Conservation (phyloP, 306 rosid genomes). For the Senna siamea region DNA sequence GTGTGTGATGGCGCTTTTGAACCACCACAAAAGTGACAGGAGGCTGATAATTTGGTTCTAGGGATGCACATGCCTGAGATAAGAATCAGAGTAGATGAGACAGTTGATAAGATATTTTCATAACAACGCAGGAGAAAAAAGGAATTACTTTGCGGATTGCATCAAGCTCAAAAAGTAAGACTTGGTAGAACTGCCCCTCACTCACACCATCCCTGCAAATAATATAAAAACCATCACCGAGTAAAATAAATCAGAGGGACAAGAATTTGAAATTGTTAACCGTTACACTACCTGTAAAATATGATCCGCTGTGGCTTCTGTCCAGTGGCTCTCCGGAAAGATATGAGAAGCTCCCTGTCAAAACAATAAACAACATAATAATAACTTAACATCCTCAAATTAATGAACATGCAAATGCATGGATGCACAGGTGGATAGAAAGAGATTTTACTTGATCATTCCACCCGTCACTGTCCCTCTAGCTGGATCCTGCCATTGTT, state of each 20-base stretch:
- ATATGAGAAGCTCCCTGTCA: constrained; percentile 87
- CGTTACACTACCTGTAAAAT: constrained; percentile 67
- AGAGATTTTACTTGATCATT: constrained; percentile 83
- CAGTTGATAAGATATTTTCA: too few relatives aligned
- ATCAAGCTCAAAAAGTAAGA: constrained; percentile 88
- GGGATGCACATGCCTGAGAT: constrained; percentile 82
- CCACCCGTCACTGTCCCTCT: constrained; percentile 89
- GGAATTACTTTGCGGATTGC: constrained; percentile 80
- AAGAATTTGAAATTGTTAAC: not conserved
- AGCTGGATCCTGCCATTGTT: constrained; percentile 93
- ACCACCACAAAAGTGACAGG: constrained; percentile 98
- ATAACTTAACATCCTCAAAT: too few relatives aligned
- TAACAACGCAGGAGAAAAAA: not conserved
- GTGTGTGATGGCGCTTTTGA: constrained; percentile 95
- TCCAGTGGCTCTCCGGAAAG: constrained; percentile 95
- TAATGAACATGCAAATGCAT: not conserved
- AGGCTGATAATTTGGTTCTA: constrained; percentile 96
- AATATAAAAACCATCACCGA: constrained; percentile 6
- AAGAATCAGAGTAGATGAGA: not conserved
- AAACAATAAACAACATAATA: too few relatives aligned
- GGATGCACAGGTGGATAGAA: constrained; percentile 5
- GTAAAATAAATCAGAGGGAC: not conserved
- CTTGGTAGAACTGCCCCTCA: constrained; percentile 96
- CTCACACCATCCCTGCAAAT: constrained; percentile 92
- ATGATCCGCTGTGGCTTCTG: constrained; percentile 95